Evolutionary conservation across 2,329 filamentous ascomycete species (phyloP).

Genomic region (Fusarium ramigenum): DNA sequence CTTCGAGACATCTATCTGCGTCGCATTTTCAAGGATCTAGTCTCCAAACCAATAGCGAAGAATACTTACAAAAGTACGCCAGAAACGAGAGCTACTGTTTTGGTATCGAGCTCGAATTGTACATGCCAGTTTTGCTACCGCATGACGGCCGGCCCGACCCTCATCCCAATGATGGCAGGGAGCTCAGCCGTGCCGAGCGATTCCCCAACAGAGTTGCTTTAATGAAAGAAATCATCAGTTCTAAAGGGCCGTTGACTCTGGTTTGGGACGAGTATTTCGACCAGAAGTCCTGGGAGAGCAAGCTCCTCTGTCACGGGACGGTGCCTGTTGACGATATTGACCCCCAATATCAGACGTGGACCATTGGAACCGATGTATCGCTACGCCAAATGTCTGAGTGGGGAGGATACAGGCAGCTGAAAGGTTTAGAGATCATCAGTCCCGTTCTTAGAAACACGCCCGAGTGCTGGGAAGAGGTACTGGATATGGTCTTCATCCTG

Average conservation of each 20-base stretch:
- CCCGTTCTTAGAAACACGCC: conserved; percentile 18
- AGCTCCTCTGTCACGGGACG: not conserved
- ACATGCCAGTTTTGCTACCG: not conserved
- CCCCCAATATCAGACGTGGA: conserved; percentile 23
- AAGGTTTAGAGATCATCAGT: conserved; percentile 23
- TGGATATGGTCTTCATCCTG: conserved; percentile 24
- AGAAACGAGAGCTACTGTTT: conserved; percentile 21
- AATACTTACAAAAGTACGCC: not conserved
- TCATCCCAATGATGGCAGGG: conserved; percentile 14
- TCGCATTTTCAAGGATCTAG: not conserved
- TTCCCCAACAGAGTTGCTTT: not conserved
- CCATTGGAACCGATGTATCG: conserved; percentile 7
- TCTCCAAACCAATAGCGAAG: not conserved
- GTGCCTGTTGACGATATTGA: not conserved
- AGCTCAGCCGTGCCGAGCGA: not conserved
- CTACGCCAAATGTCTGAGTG: not conserved
- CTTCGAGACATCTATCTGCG: not conserved
- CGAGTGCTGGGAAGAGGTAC: conserved; percentile 23
- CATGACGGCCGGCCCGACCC: not conserved
- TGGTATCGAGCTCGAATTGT: conserved; percentile 35
- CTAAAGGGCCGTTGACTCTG: not conserved
- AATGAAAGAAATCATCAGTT: not conserved
- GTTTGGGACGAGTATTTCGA: not conserved
- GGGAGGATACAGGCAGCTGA: conserved; percentile 9
- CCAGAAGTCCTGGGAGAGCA: not conserved